Evolutionary conservation across 164 flowering plant genomes (phyloP), one percentile per base, ranked within the genome.

Genomic region (Hamamelis virginiana): DNA sequence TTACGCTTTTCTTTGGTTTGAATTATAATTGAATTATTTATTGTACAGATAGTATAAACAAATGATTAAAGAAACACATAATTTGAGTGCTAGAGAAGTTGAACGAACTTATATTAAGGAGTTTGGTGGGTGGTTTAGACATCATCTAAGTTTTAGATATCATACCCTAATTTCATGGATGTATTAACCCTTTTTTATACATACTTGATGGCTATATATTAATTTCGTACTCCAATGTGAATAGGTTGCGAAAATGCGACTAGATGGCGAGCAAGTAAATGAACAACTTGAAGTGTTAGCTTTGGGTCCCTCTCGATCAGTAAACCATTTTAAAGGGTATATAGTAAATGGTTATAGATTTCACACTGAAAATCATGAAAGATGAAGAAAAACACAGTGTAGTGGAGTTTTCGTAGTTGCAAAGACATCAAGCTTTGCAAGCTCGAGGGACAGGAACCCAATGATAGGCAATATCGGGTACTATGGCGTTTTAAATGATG

Each of bases 321-420:
- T 3, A 10, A 10, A 46, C 12, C 5, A 10, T 10, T 53, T 53
- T 1, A 19, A 4, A 10, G 1, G 27, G 10, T 53, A 0, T 1
- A 19, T 53, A 8, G 6, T 21, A 0, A 53, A 53, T 8, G 25
- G 1, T 1, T 53, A 8, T 6, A 53, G 25, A 19, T 53, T 22
- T 18, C 25, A 21, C 25, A 53, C 0, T 0, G 10, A 53, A 0
- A 0, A 21, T 9, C 25, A 0, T 19, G 58, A 21, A 13, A 9
- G 21, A 21, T 1, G 21, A 22, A 53, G 22, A 43, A 71, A 57
- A 51, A 71, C 74, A 3, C 59, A 72, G 13, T 48, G 61, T 72
- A 66, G 62, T 44, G 70, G 75, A 22, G 62, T 68, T 27, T 0
- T 64, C 4, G 25, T 66, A 1, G 21, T 14, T 14, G 62, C 62